Conservation (phyloP, 2,329 filamentous ascomycete genomes). For the Beauveria caledonica region DNA sequence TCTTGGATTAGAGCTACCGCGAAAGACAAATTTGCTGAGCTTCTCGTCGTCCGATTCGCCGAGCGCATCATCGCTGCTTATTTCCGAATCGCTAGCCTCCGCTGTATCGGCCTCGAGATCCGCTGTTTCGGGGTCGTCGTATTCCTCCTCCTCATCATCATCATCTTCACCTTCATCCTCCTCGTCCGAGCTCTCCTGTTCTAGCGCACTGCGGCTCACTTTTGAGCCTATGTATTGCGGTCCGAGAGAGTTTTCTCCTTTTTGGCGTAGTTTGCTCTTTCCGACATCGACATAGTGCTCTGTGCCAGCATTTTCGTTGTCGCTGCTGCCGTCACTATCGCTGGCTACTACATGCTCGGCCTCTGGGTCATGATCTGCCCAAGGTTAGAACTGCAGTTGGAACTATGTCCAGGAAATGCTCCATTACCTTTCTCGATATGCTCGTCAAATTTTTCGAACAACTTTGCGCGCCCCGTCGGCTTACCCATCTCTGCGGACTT, state of each 20-base stretch:
- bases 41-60: slow-evolving; percentile 77
- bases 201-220: slow-evolving; percentile 61
- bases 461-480: slow-evolving; percentile 45
- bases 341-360: slow-evolving; percentile 49
- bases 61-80: slow-evolving; percentile 62
- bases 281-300: slow-evolving; percentile 82
- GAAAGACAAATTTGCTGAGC: slow-evolving; percentile 64
- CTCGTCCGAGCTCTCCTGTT: slow-evolving; percentile 47
- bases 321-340: slow-evolving; percentile 41
- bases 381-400: slow-evolving; percentile 1
- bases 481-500: slow-evolving; percentile 39
- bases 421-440: slow-evolving; percentile 50
- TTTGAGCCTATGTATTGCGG: slow-evolving; percentile 72
- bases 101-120: slow-evolving; percentile 45
- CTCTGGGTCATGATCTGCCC: slow-evolving; percentile 73
- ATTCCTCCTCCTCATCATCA: slow-evolving; percentile 36
- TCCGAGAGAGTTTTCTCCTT: slow-evolving; percentile 60
- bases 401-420: background rate
- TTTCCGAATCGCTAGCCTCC: slow-evolving; percentile 49
- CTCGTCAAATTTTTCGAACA: slow-evolving; percentile 56
- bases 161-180: slow-evolving; percentile 43
- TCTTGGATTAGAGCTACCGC: slow-evolving; percentile 47
- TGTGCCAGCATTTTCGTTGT: slow-evolving; percentile 53
- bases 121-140: slow-evolving; percentile 47
- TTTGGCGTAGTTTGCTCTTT: slow-evolving; percentile 76